phyloP scores from a whole-genome alignment of 129 eudicot species.

The Helichrysum umbraculigerum region DNA sequence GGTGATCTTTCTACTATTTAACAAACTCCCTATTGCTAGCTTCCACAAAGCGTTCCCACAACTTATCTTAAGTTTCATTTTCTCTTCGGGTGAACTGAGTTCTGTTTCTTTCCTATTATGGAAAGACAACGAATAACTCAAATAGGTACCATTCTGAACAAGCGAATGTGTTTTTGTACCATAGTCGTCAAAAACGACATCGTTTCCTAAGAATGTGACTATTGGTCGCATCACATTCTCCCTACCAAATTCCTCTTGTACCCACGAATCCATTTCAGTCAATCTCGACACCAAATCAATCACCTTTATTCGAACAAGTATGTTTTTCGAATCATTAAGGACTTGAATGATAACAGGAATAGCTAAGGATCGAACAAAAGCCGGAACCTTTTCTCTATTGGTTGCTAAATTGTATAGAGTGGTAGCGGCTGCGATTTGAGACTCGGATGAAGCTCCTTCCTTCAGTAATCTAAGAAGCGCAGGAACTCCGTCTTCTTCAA shows the following conservation, averaged over 20 bases:
- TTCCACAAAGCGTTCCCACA: conserved; percentile 63
- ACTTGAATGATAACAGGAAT: conserved; percentile 45
- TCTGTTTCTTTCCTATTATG: conserved; percentile 46
- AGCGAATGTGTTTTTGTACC: not conserved
- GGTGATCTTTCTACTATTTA: conserved; percentile 62
- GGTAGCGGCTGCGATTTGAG: conserved; percentile 59
- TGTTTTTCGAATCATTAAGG: conserved; percentile 42
- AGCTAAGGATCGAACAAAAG: conserved; percentile 41
- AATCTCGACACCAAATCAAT: conserved; percentile 58
- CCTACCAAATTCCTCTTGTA: conserved; percentile 71
- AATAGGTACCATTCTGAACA: conserved; percentile 34
- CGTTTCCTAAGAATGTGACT: conserved; percentile 49
- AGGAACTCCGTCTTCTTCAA: conserved; percentile 64
- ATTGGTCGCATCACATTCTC: conserved; percentile 64
- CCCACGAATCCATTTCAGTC: conserved; percentile 48
- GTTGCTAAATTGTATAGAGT: conserved; percentile 49
- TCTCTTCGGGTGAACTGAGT: conserved; percentile 50
- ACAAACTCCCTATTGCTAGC: conserved; percentile 53
- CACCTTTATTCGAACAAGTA: conserved; percentile 48
- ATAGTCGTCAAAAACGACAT: conserved; percentile 58
- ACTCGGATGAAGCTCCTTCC: conserved; percentile 57
- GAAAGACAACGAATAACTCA: conserved; percentile 40
- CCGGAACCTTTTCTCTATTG: conserved; percentile 40
- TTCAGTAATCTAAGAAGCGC: conserved; percentile 62
- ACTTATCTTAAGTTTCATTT: conserved; percentile 45